Conservation (phyloP, 805 yeast species). For the Myxozyma neotropica region DNA sequence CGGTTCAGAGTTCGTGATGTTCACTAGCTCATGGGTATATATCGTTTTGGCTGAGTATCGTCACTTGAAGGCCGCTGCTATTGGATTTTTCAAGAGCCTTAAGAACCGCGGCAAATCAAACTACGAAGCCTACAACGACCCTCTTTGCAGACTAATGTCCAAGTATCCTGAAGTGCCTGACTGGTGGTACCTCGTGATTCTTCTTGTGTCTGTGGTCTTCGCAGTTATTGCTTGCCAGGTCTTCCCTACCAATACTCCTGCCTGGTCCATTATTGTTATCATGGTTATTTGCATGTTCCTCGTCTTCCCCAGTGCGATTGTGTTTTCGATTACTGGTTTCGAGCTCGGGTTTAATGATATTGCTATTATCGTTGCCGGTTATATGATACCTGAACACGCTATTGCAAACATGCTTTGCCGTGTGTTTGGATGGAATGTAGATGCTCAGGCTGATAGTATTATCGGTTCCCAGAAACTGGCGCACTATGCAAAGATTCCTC, state of each 20-base stretch:
- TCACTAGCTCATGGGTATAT: conserved; percentile 16
- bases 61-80: conserved; percentile 42
- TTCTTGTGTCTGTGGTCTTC: conserved; percentile 48
- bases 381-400: conserved; percentile 57
- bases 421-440: conserved; percentile 58
- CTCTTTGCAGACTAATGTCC: conserved; percentile 12
- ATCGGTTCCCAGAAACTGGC: conserved; percentile 62
- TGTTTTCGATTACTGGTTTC: conserved; percentile 64
- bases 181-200: conserved; percentile 51
- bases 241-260: conserved; percentile 44
- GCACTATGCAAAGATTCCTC: conserved; percentile 66
- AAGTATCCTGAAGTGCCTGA: conserved; percentile 48
- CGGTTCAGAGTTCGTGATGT: conserved; percentile 9
- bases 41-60: conserved; percentile 10
- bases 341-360: conserved; percentile 63
- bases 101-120: conserved; percentile 37
- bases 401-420: conserved; percentile 55
- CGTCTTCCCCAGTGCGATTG: conserved; percentile 62
- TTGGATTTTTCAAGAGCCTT: conserved; percentile 33
- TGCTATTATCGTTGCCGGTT: conserved; percentile 66
- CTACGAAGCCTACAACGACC: conserved; percentile 41
- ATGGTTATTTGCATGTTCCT: conserved; percentile 53
- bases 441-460: conserved; percentile 57
- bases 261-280: conserved; percentile 48
- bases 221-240: conserved; percentile 46